Evolutionary conservation across 129 eudicot genomes (phyloP).

Genomic region (Chrysanthemum lavandulifolium): DNA sequence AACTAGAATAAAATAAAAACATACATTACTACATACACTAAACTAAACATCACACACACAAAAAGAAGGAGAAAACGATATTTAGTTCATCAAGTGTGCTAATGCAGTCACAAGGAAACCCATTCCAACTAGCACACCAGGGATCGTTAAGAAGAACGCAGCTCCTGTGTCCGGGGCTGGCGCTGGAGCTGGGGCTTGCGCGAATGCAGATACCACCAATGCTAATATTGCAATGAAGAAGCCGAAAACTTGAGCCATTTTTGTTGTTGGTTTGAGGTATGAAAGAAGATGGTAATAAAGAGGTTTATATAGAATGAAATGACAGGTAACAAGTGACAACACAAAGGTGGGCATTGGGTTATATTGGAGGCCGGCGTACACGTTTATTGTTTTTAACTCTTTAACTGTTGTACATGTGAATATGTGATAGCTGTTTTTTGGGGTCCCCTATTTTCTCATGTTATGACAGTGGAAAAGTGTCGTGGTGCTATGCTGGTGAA

Average conservation of each 20-base stretch:
- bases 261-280: neutral
- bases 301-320: slow-evolving; percentile 2
- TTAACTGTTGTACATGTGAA: neutral
- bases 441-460: neutral
- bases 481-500: neutral
- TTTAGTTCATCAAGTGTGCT: slow-evolving; percentile 23
- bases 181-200: slow-evolving; percentile 43
- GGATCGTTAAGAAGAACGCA: slow-evolving; percentile 33
- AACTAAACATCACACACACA: too few relatives aligned
- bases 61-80: neutral
- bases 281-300: slow-evolving; percentile 8
- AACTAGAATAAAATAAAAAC: neutral
- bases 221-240: slow-evolving; percentile 28
- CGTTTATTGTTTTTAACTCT: slow-evolving; percentile 19
- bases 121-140: slow-evolving; percentile 29
- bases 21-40: neutral
- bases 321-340: slow-evolving; percentile 20
- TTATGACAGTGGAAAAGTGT: neutral
- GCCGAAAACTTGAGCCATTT: slow-evolving; percentile 30
- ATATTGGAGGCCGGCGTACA: slow-evolving; percentile 23
- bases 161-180: slow-evolving; percentile 58
- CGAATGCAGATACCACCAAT: slow-evolving; percentile 27
- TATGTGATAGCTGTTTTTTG: neutral
- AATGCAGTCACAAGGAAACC: slow-evolving; percentile 32
- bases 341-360: slow-evolving; percentile 21